Conservation (phyloP, 371 early-diverging fungal species). For the Mucor mucedo region DNA sequence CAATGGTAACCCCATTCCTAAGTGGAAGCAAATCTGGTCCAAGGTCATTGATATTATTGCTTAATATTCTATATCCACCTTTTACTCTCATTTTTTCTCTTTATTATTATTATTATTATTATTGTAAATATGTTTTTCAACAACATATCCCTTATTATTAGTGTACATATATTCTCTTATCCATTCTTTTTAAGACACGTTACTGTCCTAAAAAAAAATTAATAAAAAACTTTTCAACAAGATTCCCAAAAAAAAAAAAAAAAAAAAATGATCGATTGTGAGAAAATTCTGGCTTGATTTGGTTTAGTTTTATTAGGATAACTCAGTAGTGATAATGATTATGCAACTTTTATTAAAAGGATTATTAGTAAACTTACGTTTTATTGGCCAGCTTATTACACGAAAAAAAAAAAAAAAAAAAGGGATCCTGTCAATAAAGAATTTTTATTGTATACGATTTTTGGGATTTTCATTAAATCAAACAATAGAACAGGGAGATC, state of each 20-base stretch:
- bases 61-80: conserved; percentile 1
- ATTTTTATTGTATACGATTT: no score
- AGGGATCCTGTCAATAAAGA: no score
- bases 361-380: no score
- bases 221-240: conserved; percentile 15
- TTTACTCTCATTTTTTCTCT: not conserved
- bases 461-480: no score
- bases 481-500: no score
- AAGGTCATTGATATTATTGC: conserved; percentile 9
- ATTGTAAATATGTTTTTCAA: conserved; percentile 20
- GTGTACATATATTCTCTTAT: conserved; percentile 11
- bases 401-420: no score
- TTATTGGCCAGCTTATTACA: no score
- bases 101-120: not conserved
- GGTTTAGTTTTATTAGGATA: no score
- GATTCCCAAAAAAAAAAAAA: conserved; percentile 12
- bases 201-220: not conserved
- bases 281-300: no score
- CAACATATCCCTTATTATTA: conserved; percentile 12
- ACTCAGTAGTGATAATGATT: no score
- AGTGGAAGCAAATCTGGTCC: conserved; percentile 27
- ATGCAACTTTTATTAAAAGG: no score
- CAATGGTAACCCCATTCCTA: conserved; percentile 33
- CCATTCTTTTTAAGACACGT: not conserved
- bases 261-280: not conserved